phyloP scores from a whole-genome alignment of 495 filamentous ascomycete species.

The Tuber calosporum region DNA sequence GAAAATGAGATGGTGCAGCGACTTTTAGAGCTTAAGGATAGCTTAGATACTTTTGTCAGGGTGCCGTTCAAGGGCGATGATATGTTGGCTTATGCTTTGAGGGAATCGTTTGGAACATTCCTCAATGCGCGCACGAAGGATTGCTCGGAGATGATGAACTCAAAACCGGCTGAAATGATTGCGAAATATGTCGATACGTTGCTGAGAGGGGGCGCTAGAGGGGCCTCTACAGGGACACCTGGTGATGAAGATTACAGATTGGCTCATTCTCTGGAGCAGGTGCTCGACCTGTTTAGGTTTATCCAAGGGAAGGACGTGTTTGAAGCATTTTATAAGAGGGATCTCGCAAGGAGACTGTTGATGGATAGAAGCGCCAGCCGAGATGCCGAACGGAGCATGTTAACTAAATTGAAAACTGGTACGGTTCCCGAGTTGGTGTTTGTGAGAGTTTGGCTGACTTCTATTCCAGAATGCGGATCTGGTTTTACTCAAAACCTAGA shows the following conservation, averaged over 20 bases:
- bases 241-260: slow-evolving; percentile 86
- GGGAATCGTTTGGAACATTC: slow-evolving; percentile 78
- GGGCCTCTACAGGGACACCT: slow-evolving; percentile 46
- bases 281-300: slow-evolving; percentile 88
- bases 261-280: slow-evolving; percentile 80
- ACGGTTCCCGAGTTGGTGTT: slow-evolving; percentile 18
- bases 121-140: slow-evolving; percentile 75
- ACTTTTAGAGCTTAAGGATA: slow-evolving; percentile 71
- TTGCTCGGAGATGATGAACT: slow-evolving; percentile 69
- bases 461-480: slow-evolving; percentile 68
- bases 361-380: slow-evolving; percentile 86
- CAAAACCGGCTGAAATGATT: slow-evolving; percentile 96
- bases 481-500: slow-evolving; percentile 94
- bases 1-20: slow-evolving; percentile 81
- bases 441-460: slow-evolving; percentile 5
- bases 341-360: slow-evolving; percentile 78
- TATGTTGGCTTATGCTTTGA: slow-evolving; percentile 62
- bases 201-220: slow-evolving; percentile 76
- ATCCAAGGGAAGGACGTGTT: slow-evolving; percentile 97
- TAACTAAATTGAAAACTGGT: slow-evolving; percentile 76
- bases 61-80: slow-evolving; percentile 68
- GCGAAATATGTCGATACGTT: slow-evolving; percentile 92
- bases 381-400: slow-evolving; percentile 93
- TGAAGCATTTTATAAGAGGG: slow-evolving; percentile 97
- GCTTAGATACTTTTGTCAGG: slow-evolving; percentile 65